Evolutionary conservation across 352 stramenopile species (phyloP), one percentile per base, ranked within the genome.

Genomic region (Saprolegnia parasitica): DNA sequence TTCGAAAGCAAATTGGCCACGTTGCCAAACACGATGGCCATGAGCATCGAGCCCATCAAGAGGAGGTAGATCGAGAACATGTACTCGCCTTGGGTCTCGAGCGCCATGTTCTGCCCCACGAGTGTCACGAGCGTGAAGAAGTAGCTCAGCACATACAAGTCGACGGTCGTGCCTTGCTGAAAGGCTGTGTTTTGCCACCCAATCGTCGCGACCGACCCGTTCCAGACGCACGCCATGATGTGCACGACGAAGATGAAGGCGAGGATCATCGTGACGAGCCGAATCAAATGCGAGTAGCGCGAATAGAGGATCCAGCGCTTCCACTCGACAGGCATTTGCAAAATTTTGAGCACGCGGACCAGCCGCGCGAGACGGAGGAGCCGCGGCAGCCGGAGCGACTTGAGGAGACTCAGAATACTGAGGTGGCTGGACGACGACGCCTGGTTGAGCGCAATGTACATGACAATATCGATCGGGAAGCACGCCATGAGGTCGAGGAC

Each of bases 1-100:
- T 92, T 95, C 24, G 83, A 78, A 42, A 95, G 93, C 39, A 93
- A 68, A 39, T 93, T 91, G 16, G 83, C 84, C 32, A 95, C 87
- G 56, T 93, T 92, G 67, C 87, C 87, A 72, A 95, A 95, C 58
- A 93, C 84, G 1, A 95, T 80, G 65, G 87, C 87, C 84, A 94
- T 91, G 0, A 93, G 62, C 64, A 94, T 81, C 1, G 87, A 76
- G 1, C 87, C 86, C 4, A 91, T 67, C 1, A 95, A 77, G 75
- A 93, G 88, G 15, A 78, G 73, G 10, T 84, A 35, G 57, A 91
- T 81, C 55, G 77, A 88, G 49, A 94, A 93, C 4, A 89, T 24
- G 58, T 90, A 89, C 68, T 95, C 87, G 8, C 65, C 71, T 65
- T 95, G 82, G 35, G 79, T 81, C 65, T 80, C 81, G 32, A 93